Conservation (phyloP, 2,329 filamentous ascomycete genomes). For the Fusarium buharicum region DNA sequence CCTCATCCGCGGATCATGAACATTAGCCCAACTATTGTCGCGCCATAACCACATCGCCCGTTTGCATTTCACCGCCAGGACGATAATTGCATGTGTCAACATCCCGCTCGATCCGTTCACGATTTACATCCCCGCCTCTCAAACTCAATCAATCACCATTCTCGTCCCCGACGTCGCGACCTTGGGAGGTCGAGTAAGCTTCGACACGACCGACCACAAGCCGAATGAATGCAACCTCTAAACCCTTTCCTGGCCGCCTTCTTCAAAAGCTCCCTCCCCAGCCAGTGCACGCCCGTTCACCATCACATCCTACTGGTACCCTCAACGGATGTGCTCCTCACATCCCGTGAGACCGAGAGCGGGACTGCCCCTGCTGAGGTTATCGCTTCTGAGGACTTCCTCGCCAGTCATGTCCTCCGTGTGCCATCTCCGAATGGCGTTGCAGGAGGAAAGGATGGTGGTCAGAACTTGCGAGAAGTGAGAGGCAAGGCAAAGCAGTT, state of each 20-base stretch:
- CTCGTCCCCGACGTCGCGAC: constrained; percentile 34
- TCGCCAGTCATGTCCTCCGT: constrained; percentile 95
- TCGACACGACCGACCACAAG: constrained; percentile 45
- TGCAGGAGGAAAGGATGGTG: constrained; percentile 65
- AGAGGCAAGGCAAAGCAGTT: constrained; percentile 95
- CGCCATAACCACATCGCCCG: constrained; percentile 27
- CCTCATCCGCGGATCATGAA: constrained; percentile 39
- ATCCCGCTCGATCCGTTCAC: constrained; percentile 29
- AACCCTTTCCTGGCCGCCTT: constrained; percentile 99
- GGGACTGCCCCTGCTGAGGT: constrained; percentile 81
- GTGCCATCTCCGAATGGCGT: constrained; percentile 69
- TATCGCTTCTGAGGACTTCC: constrained; percentile 90
- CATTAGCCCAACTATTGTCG: constrained; percentile 18
- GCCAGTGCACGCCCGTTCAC: constrained; percentile 90
- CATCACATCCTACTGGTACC: constrained; percentile 95
- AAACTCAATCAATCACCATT: constrained; percentile 19
- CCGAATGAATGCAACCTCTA: constrained; percentile 86
- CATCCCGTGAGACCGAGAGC: constrained; percentile 86
- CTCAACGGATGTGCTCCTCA: constrained; percentile 89
- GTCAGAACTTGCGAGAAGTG: constrained; percentile 79
- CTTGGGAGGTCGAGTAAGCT: constrained; percentile 45
- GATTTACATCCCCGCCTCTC: constrained; percentile 17
- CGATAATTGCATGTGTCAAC: constrained; percentile 42
- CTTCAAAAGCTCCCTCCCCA: constrained; percentile 92
- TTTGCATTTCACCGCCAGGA: constrained; percentile 12